Evolutionary conservation across 441 rosid species (phyloP).

Genomic region (Brassica hybrid): DNA sequence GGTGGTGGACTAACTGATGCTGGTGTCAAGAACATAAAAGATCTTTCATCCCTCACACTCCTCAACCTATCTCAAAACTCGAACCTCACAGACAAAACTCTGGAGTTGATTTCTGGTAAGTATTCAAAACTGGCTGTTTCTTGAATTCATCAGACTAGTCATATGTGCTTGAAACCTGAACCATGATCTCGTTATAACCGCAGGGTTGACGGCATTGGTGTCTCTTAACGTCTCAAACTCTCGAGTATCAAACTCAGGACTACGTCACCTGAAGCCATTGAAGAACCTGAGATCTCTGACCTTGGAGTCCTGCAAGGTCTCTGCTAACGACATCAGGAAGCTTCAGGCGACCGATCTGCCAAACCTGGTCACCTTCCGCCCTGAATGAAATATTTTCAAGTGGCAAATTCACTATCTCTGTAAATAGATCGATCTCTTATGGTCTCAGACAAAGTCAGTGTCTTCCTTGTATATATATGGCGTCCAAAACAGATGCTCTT

Average conservation of each 20-base stretch:
- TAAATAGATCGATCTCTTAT: slow-evolving; percentile 39
- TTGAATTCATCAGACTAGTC: not conserved
- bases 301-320: slow-evolving; percentile 85
- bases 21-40: slow-evolving; percentile 86
- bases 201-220: slow-evolving; percentile 86
- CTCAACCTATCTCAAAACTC: slow-evolving; percentile 90
- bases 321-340: slow-evolving; percentile 74
- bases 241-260: slow-evolving; percentile 72
- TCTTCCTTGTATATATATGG: slow-evolving; percentile 2
- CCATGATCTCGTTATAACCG: slow-evolving; percentile 24
- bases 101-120: slow-evolving; percentile 83
- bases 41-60: slow-evolving; percentile 67
- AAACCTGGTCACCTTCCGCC: slow-evolving; percentile 77
- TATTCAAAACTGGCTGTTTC: not conserved
- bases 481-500: slow-evolving; percentile 14
- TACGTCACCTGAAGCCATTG: slow-evolving; percentile 71
- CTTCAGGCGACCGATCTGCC: slow-evolving; percentile 77
- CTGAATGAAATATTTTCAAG: slow-evolving; percentile 56
- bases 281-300: slow-evolving; percentile 75
- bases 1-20: slow-evolving; percentile 95
- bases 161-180: slow-evolving; percentile 8
- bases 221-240: slow-evolving; percentile 87
- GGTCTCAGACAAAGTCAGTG: slow-evolving; percentile 21
- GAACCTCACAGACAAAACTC: slow-evolving; percentile 83
- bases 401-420: slow-evolving; percentile 26